Conservation (phyloP, 2,329 filamentous ascomycete species). For the Paecilomyces variotii region DNA sequence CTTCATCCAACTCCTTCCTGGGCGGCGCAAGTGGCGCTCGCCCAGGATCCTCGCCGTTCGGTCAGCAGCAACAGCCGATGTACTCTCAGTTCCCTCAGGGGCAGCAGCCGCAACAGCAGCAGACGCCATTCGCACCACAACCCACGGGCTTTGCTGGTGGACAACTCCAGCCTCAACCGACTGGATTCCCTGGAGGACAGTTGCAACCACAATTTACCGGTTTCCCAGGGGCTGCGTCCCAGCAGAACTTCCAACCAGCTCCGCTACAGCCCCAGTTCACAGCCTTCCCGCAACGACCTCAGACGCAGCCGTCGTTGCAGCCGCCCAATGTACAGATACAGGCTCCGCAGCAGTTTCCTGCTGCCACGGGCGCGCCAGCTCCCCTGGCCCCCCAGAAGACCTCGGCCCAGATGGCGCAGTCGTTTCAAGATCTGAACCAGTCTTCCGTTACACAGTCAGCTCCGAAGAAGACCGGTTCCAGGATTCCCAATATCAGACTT, state of each 20-base stretch:
- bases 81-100: slow-evolving; percentile 31
- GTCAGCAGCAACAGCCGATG: slow-evolving; percentile 50
- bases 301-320: slow-evolving; percentile 31
- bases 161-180: slow-evolving; percentile 58
- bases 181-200: slow-evolving; percentile 51
- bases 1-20: slow-evolving; percentile 76
- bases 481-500: slow-evolving; percentile 87
- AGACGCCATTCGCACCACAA: slow-evolving; percentile 48
- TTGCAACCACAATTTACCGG: slow-evolving; percentile 42
- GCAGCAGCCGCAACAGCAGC: slow-evolving; percentile 47
- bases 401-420: slow-evolving; percentile 56
- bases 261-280: slow-evolving; percentile 55
- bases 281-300: slow-evolving; percentile 32
- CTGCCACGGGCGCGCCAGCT: slow-evolving; percentile 38
- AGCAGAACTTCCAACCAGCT: slow-evolving; percentile 20
- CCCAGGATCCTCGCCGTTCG: slow-evolving; percentile 54
- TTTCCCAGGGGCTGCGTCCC: slow-evolving; percentile 32
- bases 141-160: slow-evolving; percentile 46
- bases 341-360: slow-evolving; percentile 33
- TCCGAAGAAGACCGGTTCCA: slow-evolving; percentile 53
- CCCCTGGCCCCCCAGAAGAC: slow-evolving; percentile 53
- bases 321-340: slow-evolving; percentile 17
- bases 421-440: slow-evolving; percentile 45
- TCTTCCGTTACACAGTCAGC: slow-evolving; percentile 55
- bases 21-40: slow-evolving; percentile 70